Percentiles rank a stretch among this genome's conserved stretches.
These are phyloP conservation scores for Guyanaporus albipodus DNA, from an alignment of 768 basidiomycete genomes.

Conservation along the genomic window DNA sequence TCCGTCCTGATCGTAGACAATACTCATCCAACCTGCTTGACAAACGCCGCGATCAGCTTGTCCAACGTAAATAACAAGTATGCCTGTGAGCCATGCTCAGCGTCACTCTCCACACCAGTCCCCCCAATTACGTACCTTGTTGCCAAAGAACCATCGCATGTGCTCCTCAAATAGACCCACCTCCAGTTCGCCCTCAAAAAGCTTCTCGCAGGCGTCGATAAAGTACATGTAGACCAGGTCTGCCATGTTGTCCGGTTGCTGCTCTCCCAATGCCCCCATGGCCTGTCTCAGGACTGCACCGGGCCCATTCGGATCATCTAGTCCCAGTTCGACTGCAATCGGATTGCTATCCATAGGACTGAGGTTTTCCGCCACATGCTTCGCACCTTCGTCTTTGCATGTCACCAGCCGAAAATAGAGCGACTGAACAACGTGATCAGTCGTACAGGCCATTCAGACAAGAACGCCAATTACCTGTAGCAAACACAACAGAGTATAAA, in stretches of 20 bases:
- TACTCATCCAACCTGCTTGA: slow-evolving; percentile 74
- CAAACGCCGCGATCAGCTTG: slow-evolving; percentile 80
- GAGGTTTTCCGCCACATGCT: slow-evolving; percentile 65
- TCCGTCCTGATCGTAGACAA: background rate
- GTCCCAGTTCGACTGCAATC: slow-evolving; percentile 76
- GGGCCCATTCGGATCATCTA: slow-evolving; percentile 80
- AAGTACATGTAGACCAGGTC: slow-evolving; percentile 86
- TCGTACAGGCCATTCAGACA: slow-evolving; percentile 2
- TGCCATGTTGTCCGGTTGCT: slow-evolving; percentile 41
- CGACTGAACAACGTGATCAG: slow-evolving; percentile 47
- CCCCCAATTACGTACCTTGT: slow-evolving; percentile 50
- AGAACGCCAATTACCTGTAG: slow-evolving; percentile 58
- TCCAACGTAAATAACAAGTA: slow-evolving; percentile 93
- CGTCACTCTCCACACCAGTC: background rate
- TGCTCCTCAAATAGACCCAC: slow-evolving; percentile 92
- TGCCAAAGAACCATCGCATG: slow-evolving; percentile 92
- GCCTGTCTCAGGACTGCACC: slow-evolving; percentile 63
- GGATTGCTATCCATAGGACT: slow-evolving; percentile 69
- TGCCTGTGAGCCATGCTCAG: slow-evolving; percentile 52
- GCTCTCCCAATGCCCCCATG: slow-evolving; percentile 55
- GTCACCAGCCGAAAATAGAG: slow-evolving; percentile 82
- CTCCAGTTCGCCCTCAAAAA: slow-evolving; percentile 93
- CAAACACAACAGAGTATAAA: slow-evolving; percentile 85
- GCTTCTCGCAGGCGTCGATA: slow-evolving; percentile 85
- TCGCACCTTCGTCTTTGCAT: slow-evolving; percentile 79